phyloP scores from a whole-genome alignment of 2,329 filamentous ascomycete species.

The Thielaviopsis euricoi region DNA sequence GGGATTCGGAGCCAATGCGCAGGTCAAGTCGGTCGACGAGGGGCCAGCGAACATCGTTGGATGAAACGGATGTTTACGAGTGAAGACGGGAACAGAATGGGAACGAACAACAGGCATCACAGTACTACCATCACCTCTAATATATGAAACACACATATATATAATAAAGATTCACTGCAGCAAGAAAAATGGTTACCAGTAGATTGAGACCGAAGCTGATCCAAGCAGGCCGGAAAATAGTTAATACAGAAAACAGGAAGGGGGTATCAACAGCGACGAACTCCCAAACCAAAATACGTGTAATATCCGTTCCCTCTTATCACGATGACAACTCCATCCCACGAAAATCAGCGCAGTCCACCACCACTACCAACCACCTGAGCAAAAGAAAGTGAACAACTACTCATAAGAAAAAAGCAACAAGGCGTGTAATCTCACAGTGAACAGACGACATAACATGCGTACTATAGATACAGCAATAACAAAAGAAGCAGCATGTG shows the following conservation, averaged over 20 bases:
- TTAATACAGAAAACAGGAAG: neutral
- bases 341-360: neutral
- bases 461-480: neutral
- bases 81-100: neutral
- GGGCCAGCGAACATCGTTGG: conserved; percentile 1
- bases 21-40: conserved; percentile 4
- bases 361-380: neutral
- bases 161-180: neutral
- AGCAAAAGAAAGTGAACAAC: neutral
- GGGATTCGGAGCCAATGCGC: neutral
- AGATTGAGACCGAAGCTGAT: neutral
- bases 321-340: neutral
- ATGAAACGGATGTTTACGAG: neutral
- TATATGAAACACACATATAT: neutral
- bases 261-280: neutral
- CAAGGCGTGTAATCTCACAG: neutral
- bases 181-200: neutral
- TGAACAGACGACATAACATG: neutral
- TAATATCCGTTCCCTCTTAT: neutral
- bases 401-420: neutral
- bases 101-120: neutral
- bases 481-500: neutral
- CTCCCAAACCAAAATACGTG: neutral
- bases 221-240: neutral
- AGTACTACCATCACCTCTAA: neutral